Evolutionary conservation across 208 protist genomes (phyloP), one percentile per base, ranked within the genome.

Genomic region (Leishmania gerbilli): DNA sequence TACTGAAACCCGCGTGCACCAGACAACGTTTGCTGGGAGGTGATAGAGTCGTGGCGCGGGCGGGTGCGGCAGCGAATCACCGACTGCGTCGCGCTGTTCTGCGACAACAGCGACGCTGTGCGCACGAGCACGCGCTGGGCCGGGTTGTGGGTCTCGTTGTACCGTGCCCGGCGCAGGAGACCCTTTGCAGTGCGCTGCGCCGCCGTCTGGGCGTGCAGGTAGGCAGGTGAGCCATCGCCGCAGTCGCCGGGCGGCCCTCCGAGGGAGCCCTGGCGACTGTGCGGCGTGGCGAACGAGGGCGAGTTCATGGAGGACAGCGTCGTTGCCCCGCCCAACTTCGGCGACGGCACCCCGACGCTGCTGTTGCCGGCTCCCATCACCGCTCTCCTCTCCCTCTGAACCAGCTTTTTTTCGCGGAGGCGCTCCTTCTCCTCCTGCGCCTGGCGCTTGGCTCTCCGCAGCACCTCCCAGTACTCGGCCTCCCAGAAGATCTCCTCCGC

Each of bases 401-500:
- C 37, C 21, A 68, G 42, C 65, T 76, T 81, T 2, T 69, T 74
- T 24, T 79, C 27, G 1, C 77, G 77, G 51, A 49, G 71, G 71
- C 64, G 62, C n/a, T 84, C 71, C 58, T 80, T 84, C 69, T 45
- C 64, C 77, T 79, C 75, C 77, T 82, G 68, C 74, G 55, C 60
- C 75, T 83, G 85, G 40, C 74, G 75, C 79, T 80, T 82, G 13
- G 71, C 76, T 45, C 75, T 71, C 45, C 77, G 68, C 74, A 95
- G 56, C 17, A 86, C 71, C 68, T 80, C 77, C 91, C 91, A 95
- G 77, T 91, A 95, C 45, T 92, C 88, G 19, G 86, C 84, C 55
- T 91, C 91, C 89, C 89, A 93, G 68, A 89, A 93, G 19, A 86
- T 89, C 79, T 95, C 87, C 76, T 95, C 91, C 27, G 77, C 81